Conservation (phyloP, 1,284 basidiomycete genomes). For the Leucoagaricus sp. region DNA sequence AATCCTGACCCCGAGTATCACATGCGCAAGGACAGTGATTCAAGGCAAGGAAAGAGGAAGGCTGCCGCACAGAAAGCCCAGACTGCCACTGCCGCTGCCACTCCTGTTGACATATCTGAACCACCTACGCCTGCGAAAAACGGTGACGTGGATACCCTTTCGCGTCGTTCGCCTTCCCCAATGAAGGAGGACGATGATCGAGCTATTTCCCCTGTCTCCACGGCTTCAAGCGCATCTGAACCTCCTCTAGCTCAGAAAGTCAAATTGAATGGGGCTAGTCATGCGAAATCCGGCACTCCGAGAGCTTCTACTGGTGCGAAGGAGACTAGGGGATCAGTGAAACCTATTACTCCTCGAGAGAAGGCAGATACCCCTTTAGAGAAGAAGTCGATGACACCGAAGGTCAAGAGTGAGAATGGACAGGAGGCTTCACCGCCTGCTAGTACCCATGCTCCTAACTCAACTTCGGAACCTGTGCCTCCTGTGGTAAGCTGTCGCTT, state of each 20-base stretch:
- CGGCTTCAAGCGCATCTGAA: constrained; percentile 68
- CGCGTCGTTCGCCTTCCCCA: constrained; percentile 37
- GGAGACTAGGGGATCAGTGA: constrained; percentile 14
- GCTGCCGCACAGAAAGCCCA: constrained; percentile 46
- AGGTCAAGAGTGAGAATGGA: constrained; percentile 12
- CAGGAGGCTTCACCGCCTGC: constrained; percentile 6
- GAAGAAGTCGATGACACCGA: constrained; percentile 10
- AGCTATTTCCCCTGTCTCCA: constrained; percentile 65
- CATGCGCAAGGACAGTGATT: constrained; percentile 52
- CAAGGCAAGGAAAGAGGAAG: constrained; percentile 44
- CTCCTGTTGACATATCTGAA: constrained; percentile 50
- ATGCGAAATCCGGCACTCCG: constrained; percentile 16
- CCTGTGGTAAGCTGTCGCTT: constrained; percentile 8
- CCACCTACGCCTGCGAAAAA: constrained; percentile 53
- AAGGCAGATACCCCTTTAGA: constrained; percentile 8
- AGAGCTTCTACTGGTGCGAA: constrained; percentile 10
- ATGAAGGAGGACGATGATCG: constrained; percentile 46
- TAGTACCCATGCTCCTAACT: constrained; percentile 12
- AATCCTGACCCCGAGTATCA: constrained; percentile 74
- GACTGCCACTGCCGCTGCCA: constrained; percentile 39
- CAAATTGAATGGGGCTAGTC: constrained; percentile 34
- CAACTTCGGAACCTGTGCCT: constrained; percentile 8
- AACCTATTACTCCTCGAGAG: constrained; percentile 11
- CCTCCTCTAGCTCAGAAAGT: constrained; percentile 65
- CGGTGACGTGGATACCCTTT: constrained; percentile 42